Evolutionary conservation across 306 rosid genomes (phyloP).

Genomic region (Vicia villosa): DNA sequence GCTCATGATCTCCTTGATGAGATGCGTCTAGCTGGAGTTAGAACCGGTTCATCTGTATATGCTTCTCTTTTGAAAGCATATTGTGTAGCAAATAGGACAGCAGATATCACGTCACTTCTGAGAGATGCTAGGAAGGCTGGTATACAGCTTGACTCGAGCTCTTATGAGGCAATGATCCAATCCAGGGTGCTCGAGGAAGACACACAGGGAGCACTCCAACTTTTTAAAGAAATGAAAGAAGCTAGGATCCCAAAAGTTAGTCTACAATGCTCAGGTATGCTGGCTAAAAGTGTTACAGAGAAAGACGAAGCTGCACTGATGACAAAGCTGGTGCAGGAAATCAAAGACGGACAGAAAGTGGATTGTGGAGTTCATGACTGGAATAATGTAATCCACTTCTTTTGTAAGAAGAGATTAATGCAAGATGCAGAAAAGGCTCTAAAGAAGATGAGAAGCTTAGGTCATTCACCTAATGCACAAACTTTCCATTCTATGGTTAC

Average conservation of each 20-base stretch:
- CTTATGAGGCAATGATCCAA: conserved; percentile 74
- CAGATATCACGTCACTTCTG: conserved; percentile 65
- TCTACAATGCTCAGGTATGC: conserved; percentile 47
- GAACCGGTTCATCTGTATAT: conserved; percentile 63
- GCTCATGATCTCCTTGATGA: conserved; percentile 94
- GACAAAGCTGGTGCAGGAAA: conserved; percentile 77
- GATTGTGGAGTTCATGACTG: conserved; percentile 85
- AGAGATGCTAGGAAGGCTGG: conserved; percentile 86
- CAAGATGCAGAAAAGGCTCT: conserved; percentile 84
- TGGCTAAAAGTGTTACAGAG: conserved; percentile 48
- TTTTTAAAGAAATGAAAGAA: conserved; percentile 79
- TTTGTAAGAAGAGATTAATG: conserved; percentile 80
- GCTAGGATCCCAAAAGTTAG: conserved; percentile 66
- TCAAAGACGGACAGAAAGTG: conserved; percentile 71
- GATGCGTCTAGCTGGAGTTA: conserved; percentile 78
- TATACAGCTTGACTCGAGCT: conserved; percentile 77
- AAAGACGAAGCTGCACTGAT: conserved; percentile 57
- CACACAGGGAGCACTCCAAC: conserved; percentile 70
- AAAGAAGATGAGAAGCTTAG: conserved; percentile 84
- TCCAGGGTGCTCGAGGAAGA: conserved; percentile 75
- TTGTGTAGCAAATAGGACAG: conserved; percentile 62
- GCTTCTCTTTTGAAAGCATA: conserved; percentile 80
- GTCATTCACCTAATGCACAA: conserved; percentile 76
- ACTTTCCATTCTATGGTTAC: conserved; percentile 91
- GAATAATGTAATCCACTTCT: conserved; percentile 86